Base-by-base conservation (phyloP, 768 basidiomycete species). In the Hortiboletus flavorubellus region DNA sequence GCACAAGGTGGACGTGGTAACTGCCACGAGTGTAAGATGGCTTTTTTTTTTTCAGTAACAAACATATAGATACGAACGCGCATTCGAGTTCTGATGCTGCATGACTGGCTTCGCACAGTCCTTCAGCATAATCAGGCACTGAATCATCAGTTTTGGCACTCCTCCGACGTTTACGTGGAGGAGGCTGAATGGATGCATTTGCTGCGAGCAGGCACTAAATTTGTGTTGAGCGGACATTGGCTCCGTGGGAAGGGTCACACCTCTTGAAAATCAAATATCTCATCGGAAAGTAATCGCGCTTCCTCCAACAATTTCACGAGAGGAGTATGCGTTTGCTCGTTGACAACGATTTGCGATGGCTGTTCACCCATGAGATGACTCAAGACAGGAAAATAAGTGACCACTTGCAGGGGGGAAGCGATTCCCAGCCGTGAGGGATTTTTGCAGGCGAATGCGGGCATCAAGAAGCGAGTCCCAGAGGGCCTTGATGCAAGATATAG, bases 401-500 rank as follows among this genome's bases (percentile, higher is more conserved):
- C 8, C 37, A 72, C 85, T 61, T 64, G 87, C 91, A 34, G 60
- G 64, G 34, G 90, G 87, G 7, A 97, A 76, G 46, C 74, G 74
- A 64, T 92, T 90, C 7, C 85, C 78, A 11, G 85, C 75, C 2
- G 76, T 64, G 43, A 85, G 76, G 23, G 86, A 81, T 74, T 94
- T 98, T 73, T 98, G 96, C 42, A 97, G 71, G 26, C 86, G 86
- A 68, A 98, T 98, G 35, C 96, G 84, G n/a, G 90, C 83, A 67
- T 97, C 91, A 30, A 98, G 78, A 37, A 98, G 76, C 5, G 80
- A 77, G 68, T 98, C 93, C 89, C 93, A 97, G 35, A 94, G 71
- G 3, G 78, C 76, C 93, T 98, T 55, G 26, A 52, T 10, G 31
- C 47, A 31, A 49, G 29, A 40, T 53, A 46, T 43, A 47, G 46